Base-by-base conservation (phyloP, 140 eudicot genomes). In the Flaveria floridana region DNA sequence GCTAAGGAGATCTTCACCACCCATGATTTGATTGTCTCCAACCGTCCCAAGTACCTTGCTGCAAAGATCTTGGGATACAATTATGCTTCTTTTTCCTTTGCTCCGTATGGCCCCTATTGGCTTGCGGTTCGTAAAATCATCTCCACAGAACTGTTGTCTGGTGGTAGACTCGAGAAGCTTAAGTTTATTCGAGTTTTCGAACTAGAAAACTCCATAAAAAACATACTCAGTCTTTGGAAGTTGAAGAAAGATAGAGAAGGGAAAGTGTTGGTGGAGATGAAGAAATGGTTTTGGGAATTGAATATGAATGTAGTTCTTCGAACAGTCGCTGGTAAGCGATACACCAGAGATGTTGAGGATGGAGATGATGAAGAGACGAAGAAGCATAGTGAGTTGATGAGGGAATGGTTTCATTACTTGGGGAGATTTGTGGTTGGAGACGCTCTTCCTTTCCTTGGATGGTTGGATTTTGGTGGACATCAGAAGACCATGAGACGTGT, bases 1-100 rank as follows among this genome's bases (percentile, higher is more conserved):
- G 86, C 68, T 51, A 65, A 71, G 57, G 86, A 85, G 46, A 73
- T 81, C 75, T 71, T 85, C 69, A 81, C 86, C 18, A 82, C 81
- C 71, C 81, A 85, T 51, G 89, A 85, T 74, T 48, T 71, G 55
- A 61, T 18, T 23, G 81, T 82, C 34, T 82, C 77, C 0, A 8
- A 65, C 21, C 79, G 88, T 4, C 88, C 88, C 2, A 78, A 48
- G 44, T 74, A 82, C 26, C 58, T 46, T 1, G 79, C 80, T 0
- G 77, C 82, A 3, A 65, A 61, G 28, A 67, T 76, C 44, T 72
- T 84, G 37, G 85, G 78, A 39, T 75, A 68, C 48, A 51, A 84
- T 63, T 34, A 39, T n/a, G 84, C 85, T 6, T 37, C 68, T 12
- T 70, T 84, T 3, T 26, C 85, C 0, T 74, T 84, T 15, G 14